Evolutionary conservation across 352 stramenopile species (phyloP), one percentile per base, ranked within the genome.

Genomic region (Phytophthora sp.): DNA sequence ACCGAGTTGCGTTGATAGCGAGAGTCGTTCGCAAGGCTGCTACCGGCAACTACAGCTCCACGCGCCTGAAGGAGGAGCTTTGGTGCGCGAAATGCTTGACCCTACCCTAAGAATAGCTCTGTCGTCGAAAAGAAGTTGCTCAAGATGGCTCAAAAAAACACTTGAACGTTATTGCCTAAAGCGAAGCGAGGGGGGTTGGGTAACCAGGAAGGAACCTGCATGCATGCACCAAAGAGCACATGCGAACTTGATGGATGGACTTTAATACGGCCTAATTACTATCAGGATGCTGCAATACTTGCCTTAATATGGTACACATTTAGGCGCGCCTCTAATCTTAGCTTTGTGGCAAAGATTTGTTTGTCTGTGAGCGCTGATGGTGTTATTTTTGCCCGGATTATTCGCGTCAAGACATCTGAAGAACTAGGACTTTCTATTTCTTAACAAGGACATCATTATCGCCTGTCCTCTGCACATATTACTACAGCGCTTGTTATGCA

Each of bases 201-300:
- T 53, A n/a, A 9, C 52, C n/a, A 67, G 63, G 15, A 74, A 63
- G 44, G 59, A 54, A 3, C 66, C 54, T n/a, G n/a, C n/a, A n/a
- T 23, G 47, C 52, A 0, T 69, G 59, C 21, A 58, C 39, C 3
- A 69, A 69, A 33, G 45, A 69, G 1, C 53, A 69, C 15, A 38
- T 66, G 0, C 8, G 46, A 5, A 47, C 57, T 20, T 68, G 7
- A 57, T 73, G 57, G 46, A 59, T 24, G 57, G 57, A n/a, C 9
- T 53, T 4, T 59, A 66, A 27, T 66, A 39, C 12, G 27, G 51
- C 6, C 26, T 4, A 53, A 45, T 0, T 44, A 71, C 20, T 69
- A 77, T 13, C 59, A 77, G 35, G 65, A 77, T 18, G 60, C 65
- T 5, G 56, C 50, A 3, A 15, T 69, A 5, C 21, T 71, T 9